phyloP scores from a whole-genome alignment of 148 eudicot genomes.

The Fagopyrum tataricum region DNA sequence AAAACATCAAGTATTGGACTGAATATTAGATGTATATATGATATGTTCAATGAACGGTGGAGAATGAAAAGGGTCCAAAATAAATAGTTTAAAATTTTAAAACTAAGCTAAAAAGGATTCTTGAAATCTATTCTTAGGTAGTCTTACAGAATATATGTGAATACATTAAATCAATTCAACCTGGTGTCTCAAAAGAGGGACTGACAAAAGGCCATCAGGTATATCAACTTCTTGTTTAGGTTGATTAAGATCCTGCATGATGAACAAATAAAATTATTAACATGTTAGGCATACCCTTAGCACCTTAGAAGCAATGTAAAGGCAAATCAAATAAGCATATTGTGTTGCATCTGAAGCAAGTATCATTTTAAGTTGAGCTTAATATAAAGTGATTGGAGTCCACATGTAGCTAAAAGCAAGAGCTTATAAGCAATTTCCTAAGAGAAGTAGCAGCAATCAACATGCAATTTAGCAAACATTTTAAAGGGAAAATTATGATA shows the following conservation, averaged over 20 bases:
- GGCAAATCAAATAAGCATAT: not conserved
- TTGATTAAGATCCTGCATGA: constrained; percentile 11
- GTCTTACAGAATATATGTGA: not conserved
- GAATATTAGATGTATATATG: constrained; percentile 1
- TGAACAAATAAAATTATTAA: not conserved
- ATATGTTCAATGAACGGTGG: too few species aligned
- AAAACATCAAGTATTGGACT: not conserved
- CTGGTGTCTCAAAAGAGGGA: constrained; percentile 15
- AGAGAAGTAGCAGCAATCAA: not conserved
- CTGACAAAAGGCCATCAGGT: constrained; percentile 14
- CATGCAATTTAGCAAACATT: not conserved
- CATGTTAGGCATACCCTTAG: not conserved
- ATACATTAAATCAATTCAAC: constrained; percentile 5
- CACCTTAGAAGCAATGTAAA: not conserved
- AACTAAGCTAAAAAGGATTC: not conserved
- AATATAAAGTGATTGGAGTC: not conserved
- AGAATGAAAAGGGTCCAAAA: too few species aligned
- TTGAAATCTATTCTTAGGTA: not conserved
- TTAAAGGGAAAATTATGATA: not conserved
- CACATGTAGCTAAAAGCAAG: not conserved
- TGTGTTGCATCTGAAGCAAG: too few species aligned
- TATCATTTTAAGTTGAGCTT: not conserved
- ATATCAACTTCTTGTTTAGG: constrained; percentile 14
- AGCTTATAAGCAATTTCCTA: too few species aligned
- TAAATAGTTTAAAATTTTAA: too few species aligned